A percentile compares a stretch with the other conserved stretches of the same genome.
Evolutionary conservation across 2,329 filamentous ascomycete genomes (phyloP).

Genomic region (Xylaria sp.): DNA sequence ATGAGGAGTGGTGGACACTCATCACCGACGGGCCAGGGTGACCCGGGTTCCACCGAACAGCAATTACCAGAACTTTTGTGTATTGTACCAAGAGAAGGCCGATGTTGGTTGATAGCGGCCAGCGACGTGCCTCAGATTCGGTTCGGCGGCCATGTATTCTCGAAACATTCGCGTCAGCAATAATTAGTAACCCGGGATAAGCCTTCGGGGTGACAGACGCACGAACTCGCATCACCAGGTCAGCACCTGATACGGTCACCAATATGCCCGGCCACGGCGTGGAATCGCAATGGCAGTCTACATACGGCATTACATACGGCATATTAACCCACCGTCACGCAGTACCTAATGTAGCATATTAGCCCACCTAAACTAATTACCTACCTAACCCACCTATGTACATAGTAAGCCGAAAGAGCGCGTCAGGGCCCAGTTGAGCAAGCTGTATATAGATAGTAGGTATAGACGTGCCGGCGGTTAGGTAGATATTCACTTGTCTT

Average conservation of each 20-base stretch:
- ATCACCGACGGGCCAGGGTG: background rate
- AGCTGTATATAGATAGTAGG: background rate
- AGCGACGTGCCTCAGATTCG: constrained; percentile 9
- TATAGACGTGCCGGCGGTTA: background rate
- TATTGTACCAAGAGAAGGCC: constrained; percentile 15
- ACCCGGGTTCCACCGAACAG: background rate
- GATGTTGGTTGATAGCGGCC: constrained; percentile 21
- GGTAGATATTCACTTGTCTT: too few species aligned
- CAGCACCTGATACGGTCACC: constrained; percentile 26
- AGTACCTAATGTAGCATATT: background rate
- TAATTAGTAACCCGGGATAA: background rate
- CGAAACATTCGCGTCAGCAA: constrained; percentile 8
- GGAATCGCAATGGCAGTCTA: background rate
- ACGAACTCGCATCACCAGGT: constrained; percentile 26
- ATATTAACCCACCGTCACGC: too few species aligned
- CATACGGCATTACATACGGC: too few species aligned
- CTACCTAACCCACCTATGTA: too few species aligned
- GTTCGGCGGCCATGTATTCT: constrained; percentile 1
- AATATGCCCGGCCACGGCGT: background rate
- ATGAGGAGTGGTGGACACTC: background rate
- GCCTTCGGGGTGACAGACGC: constrained; percentile 18
- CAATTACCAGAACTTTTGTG: background rate
- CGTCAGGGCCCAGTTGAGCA: too few species aligned
- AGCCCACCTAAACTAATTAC: too few species aligned
- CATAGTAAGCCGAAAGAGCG: too few species aligned